Conservation (phyloP, 148 eudicot genomes). For the Rhododendron ferrugineum region DNA sequence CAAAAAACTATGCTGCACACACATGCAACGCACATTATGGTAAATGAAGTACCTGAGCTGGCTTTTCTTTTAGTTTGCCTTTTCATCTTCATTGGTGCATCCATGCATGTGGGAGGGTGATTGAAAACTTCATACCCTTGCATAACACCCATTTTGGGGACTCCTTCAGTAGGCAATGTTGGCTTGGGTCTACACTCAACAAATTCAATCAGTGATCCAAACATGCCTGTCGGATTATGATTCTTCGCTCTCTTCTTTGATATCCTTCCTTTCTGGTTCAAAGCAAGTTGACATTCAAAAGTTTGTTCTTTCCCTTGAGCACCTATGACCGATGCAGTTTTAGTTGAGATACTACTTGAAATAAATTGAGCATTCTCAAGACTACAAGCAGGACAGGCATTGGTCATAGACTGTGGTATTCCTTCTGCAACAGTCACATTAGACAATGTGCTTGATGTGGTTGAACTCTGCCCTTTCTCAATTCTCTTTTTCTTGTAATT, state of each 20-base stretch:
- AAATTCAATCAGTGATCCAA: neutral
- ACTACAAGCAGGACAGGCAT: neutral
- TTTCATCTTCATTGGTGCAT: neutral
- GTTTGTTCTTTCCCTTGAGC: neutral
- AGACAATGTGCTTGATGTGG: neutral
- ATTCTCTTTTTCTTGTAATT: neutral
- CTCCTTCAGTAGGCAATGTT: neutral
- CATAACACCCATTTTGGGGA: neutral
- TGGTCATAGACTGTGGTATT: neutral
- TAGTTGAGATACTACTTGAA: neutral
- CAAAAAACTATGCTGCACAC: neutral
- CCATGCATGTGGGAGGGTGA: neutral
- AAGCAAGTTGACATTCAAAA: neutral
- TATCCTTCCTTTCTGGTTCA: neutral
- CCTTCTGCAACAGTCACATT: neutral
- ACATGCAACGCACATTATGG: neutral
- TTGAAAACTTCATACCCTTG: neutral
- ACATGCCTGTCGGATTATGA: neutral
- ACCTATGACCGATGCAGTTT: neutral
- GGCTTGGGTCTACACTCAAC: neutral
- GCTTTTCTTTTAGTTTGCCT: neutral
- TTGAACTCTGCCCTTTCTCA: conserved; percentile 2
- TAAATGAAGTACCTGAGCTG: neutral
- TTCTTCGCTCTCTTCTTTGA: neutral
- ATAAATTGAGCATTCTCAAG: neutral